These are phyloP conservation scores for Phytopythium cucurbitacearum DNA, from an alignment of 352 stramenopile species.

Conservation along the genomic window DNA sequence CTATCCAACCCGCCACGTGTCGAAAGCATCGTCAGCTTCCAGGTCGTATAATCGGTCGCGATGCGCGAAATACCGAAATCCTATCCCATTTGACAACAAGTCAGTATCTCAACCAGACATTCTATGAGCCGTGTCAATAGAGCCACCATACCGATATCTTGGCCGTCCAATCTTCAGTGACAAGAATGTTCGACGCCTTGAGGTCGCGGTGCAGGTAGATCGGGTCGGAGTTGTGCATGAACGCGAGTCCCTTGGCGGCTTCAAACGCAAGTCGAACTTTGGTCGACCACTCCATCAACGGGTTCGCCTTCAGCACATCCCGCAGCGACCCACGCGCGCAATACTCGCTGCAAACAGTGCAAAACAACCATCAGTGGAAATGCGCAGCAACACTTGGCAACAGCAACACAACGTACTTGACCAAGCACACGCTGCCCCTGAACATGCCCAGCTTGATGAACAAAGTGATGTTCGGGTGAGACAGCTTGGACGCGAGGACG, in stretches of 20 bases:
- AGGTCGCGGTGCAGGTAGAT: conserved; percentile 75
- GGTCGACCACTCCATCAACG: conserved; percentile 60
- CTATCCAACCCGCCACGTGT: conserved; percentile 9
- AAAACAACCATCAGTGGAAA: background rate
- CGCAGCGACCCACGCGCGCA: conserved; percentile 56
- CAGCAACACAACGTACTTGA: conserved; percentile 46
- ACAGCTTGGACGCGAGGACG: conserved; percentile 49
- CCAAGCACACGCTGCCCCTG: conserved; percentile 58
- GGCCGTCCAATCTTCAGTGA: conserved; percentile 67
- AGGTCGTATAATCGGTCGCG: conserved; percentile 55
- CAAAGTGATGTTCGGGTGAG: conserved; percentile 72
- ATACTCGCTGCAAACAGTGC: conserved; percentile 40
- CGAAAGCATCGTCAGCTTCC: conserved; percentile 24
- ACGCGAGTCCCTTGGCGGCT: conserved; percentile 64
- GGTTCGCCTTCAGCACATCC: conserved; percentile 56
- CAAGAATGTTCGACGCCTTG: conserved; percentile 72
- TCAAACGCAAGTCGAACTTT: conserved; percentile 68
- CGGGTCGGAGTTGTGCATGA: conserved; percentile 73
- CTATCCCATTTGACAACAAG: conserved; percentile 2
- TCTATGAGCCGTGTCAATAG: background rate
- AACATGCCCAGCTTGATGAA: conserved; percentile 72
- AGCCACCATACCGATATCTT: conserved; percentile 40
- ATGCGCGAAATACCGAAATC: conserved; percentile 76
- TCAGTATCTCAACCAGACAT: too few relatives aligned
- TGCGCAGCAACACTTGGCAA: background rate